phyloP scores from a whole-genome alignment of 305 asterid species.

The Striga hermonthica region DNA sequence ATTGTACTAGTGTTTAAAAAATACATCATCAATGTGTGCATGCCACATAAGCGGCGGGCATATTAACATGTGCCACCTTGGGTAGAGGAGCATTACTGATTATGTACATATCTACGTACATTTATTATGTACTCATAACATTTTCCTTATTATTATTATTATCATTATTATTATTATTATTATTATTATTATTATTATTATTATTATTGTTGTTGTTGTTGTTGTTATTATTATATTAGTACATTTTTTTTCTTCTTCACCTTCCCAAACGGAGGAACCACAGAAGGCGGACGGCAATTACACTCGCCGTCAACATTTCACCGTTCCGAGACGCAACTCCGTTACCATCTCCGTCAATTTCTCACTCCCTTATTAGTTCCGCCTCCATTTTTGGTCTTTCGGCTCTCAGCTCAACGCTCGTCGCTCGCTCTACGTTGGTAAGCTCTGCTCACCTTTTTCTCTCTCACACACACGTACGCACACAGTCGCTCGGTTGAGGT shows the following conservation, averaged over 20 bases:
- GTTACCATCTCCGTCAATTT: conserved; percentile 36
- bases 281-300: conserved; percentile 28
- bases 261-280: conserved; percentile 14
- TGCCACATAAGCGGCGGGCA: too few relatives aligned
- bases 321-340: conserved; percentile 30
- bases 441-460: conserved; percentile 24
- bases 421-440: conserved; percentile 32
- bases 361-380: conserved; percentile 36
- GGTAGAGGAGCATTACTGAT: too few relatives aligned
- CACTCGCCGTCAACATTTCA: conserved; percentile 33
- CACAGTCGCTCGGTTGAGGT: conserved; percentile 1
- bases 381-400: conserved; percentile 37
- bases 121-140: too few relatives aligned
- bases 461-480: conserved; percentile 13
- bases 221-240: not conserved
- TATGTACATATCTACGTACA: too few relatives aligned
- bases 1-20: too few relatives aligned
- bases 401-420: conserved; percentile 26
- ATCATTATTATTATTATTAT: too few relatives aligned
- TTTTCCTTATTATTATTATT: too few relatives aligned
- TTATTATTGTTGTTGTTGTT: too few relatives aligned
- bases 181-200: too few relatives aligned
- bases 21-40: too few relatives aligned
- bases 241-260: not conserved
- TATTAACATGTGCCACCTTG: too few relatives aligned